phyloP scores from a whole-genome alignment of 1,284 basidiomycete genomes.

The Xanthoconium separans region DNA sequence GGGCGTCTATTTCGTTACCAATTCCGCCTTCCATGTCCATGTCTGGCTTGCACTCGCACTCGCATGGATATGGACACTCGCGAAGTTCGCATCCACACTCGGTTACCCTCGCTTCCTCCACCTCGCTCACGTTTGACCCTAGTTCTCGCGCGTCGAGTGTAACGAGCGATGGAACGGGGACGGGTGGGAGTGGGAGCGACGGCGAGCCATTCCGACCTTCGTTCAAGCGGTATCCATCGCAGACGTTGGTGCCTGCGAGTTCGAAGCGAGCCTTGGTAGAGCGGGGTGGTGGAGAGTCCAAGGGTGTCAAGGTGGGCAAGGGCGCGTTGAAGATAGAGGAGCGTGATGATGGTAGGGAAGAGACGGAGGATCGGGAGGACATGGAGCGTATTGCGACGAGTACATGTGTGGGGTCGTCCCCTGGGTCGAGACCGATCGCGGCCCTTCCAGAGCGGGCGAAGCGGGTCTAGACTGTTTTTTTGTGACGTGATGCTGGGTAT shows the following conservation, averaged over 20 bases:
- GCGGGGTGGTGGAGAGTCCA: conserved; percentile 25
- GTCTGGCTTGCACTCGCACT: conserved; percentile 11
- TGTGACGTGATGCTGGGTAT: neutral
- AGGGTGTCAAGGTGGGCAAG: conserved; percentile 14
- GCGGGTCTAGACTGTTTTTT: conserved; percentile 13
- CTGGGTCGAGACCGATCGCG: conserved; percentile 29
- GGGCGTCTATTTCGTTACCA: conserved; percentile 22
- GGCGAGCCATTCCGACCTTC: conserved; percentile 47
- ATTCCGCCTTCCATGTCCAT: conserved; percentile 22
- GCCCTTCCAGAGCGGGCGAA: conserved; percentile 34
- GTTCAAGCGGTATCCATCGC: conserved; percentile 70
- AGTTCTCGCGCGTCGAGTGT: conserved; percentile 38
- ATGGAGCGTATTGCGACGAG: conserved; percentile 1
- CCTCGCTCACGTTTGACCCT: conserved; percentile 16
- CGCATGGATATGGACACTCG: conserved; percentile 1
- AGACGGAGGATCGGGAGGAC: neutral
- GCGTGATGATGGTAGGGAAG: neutral
- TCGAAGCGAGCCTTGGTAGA: conserved; percentile 51
- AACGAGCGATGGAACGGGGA: conserved; percentile 30
- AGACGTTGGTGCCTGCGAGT: conserved; percentile 60
- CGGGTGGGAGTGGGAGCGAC: conserved; percentile 26
- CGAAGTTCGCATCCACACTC: conserved; percentile 1
- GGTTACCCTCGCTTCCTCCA: conserved; percentile 15
- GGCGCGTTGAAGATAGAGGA: neutral
- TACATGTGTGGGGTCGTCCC: conserved; percentile 6